A percentile compares a stretch with the other conserved stretches of the same genome.
These are phyloP conservation scores for Azolla pinnata DNA, from an alignment of 75 land plant species.

Conservation along the genomic window DNA sequence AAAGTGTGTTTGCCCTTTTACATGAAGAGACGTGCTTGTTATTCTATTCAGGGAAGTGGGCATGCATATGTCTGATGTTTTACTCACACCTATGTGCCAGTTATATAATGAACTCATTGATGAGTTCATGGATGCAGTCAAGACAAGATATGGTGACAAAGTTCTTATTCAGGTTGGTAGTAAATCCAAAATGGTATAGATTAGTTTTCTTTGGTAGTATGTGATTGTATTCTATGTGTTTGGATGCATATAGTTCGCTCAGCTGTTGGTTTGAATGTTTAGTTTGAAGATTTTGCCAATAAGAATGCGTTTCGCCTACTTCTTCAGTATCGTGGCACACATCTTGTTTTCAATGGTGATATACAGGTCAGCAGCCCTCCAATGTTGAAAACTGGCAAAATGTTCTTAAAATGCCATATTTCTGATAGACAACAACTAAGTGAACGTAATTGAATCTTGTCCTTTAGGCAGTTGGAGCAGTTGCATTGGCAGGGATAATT, in stretches of 20 bases:
- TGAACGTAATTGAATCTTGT: background rate
- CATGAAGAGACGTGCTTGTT: too few relatives aligned
- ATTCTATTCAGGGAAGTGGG: too few relatives aligned
- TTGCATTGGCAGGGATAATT: slow-evolving; percentile 26
- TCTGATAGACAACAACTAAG: background rate
- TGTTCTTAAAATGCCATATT: too few relatives aligned
- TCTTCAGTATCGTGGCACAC: slow-evolving; percentile 20
- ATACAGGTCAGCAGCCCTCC: slow-evolving; percentile 29
- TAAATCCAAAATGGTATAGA: background rate
- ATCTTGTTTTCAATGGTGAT: slow-evolving; percentile 38
- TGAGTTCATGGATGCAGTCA: slow-evolving; percentile 37
- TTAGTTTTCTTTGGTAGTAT: background rate
- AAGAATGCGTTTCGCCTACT: slow-evolving; percentile 31
- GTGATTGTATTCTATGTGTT: too few relatives aligned
- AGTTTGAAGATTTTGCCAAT: slow-evolving; percentile 42
- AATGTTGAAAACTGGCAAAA: too few relatives aligned
- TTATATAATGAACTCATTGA: slow-evolving; percentile 34
- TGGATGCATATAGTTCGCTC: too few relatives aligned
- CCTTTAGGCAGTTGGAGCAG: slow-evolving; percentile 28
- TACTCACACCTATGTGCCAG: slow-evolving; percentile 9
- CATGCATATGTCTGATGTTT: too few relatives aligned
- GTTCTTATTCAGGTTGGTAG: slow-evolving; percentile 27
- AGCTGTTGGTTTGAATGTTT: slow-evolving; percentile 5
- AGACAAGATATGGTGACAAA: slow-evolving; percentile 25
- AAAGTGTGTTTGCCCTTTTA: too few relatives aligned